These are phyloP conservation scores for Casuarina equisetifolia DNA, from an alignment of 306 rosid species.

Conservation along the genomic window DNA sequence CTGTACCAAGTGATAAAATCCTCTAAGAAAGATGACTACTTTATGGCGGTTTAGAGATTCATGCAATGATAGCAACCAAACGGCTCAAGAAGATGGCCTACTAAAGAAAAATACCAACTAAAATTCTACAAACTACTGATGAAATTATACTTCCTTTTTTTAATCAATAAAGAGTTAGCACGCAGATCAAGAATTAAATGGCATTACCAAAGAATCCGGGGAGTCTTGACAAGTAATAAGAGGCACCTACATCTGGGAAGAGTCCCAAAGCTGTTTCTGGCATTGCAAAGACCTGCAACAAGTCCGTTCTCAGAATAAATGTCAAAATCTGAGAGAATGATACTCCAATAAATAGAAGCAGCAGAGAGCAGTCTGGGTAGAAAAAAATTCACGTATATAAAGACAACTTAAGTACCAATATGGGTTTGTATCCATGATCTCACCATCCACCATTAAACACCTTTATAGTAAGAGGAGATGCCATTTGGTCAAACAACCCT, in stretches of 20 bases:
- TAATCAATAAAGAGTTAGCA: constrained; percentile 8
- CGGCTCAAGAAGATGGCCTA: background rate
- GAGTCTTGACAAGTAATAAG: constrained; percentile 88
- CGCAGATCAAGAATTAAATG: constrained; percentile 23
- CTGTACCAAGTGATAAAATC: background rate
- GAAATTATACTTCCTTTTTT: constrained; percentile 15
- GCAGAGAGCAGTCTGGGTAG: background rate
- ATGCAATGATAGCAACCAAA: background rate
- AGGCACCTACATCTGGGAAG: constrained; percentile 93
- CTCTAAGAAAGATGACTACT: background rate
- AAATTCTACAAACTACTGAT: background rate
- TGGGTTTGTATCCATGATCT: background rate
- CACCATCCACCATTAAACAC: background rate
- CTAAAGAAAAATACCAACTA: background rate
- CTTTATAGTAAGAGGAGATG: background rate
- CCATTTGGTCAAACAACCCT: background rate
- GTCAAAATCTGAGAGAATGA: background rate
- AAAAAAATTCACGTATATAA: too few relatives aligned
- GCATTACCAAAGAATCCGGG: constrained; percentile 84
- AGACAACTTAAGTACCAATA: background rate
- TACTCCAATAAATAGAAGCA: background rate
- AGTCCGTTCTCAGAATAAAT: constrained; percentile 21
- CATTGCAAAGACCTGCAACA: constrained; percentile 91
- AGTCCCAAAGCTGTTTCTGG: constrained; percentile 96
- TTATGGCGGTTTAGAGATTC: background rate